phyloP scores from a whole-genome alignment of 2,329 filamentous ascomycete genomes.

The Fusarium mangiferae region DNA sequence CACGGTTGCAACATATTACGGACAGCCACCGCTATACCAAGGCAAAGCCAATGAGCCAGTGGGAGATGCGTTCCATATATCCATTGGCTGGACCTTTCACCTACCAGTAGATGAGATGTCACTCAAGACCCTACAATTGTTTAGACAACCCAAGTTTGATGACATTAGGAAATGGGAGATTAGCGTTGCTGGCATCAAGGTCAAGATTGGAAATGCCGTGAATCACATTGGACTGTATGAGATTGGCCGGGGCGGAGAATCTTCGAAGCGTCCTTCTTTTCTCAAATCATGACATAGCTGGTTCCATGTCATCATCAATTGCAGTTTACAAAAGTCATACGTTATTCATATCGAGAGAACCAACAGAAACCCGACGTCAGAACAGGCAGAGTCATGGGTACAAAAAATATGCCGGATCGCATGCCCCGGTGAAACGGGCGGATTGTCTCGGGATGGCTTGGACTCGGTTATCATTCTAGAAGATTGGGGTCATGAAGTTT shows the following conservation, averaged over 20 bases:
- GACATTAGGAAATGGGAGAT: conserved; percentile 58
- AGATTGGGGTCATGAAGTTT: not conserved
- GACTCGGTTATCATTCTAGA: conserved; percentile 17
- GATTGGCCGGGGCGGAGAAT: not conserved
- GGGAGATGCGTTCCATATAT: conserved; percentile 79
- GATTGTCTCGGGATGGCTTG: conserved; percentile 4
- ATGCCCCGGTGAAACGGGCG: not conserved
- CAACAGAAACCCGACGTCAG: not conserved
- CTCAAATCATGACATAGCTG: conserved; percentile 25
- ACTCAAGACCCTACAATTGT: conserved; percentile 40
- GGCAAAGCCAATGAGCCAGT: conserved; percentile 37
- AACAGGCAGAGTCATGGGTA: not conserved
- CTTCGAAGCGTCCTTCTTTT: conserved; percentile 8
- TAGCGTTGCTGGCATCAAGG: conserved; percentile 71
- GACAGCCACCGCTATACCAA: conserved; percentile 78
- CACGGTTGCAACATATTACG: conserved; percentile 73
- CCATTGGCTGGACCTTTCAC: conserved; percentile 83
- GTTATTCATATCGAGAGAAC: not conserved
- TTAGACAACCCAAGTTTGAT: conserved; percentile 38
- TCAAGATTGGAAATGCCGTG: conserved; percentile 79
- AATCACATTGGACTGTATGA: conserved; percentile 57
- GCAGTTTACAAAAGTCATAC: not conserved
- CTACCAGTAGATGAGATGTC: conserved; percentile 57
- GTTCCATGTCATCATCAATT: not conserved
- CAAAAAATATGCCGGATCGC: not conserved